phyloP scores from a whole-genome alignment of 78 protist genomes.

The Dictyostelium firmibasis region DNA sequence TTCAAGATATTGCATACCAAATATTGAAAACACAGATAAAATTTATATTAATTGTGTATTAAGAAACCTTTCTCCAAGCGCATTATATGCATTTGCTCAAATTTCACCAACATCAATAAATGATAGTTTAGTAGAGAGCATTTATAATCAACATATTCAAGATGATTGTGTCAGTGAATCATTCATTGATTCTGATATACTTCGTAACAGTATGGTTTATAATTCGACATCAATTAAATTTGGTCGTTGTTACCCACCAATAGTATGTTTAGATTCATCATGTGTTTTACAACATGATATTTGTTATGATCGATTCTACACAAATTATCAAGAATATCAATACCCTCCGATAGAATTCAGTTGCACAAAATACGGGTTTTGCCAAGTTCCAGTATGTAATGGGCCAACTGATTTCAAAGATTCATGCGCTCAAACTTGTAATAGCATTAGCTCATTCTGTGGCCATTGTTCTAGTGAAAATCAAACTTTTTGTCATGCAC shows the following conservation, averaged over 20 bases:
- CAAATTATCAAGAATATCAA: background rate
- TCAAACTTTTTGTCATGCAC: background rate
- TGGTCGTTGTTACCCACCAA: background rate
- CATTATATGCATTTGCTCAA: background rate
- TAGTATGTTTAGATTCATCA: slow-evolving; percentile 21
- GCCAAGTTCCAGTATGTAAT: background rate
- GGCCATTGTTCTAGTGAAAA: slow-evolving; percentile 39
- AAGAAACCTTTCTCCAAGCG: background rate
- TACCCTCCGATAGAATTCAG: background rate
- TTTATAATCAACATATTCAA: background rate
- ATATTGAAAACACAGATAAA: background rate
- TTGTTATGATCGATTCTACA: slow-evolving; percentile 26
- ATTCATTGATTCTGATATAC: background rate
- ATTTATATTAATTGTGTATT: slow-evolving; percentile 39
- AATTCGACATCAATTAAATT: background rate
- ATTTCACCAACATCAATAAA: background rate
- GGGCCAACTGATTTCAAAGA: too few species aligned
- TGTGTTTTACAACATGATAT: slow-evolving; percentile 39
- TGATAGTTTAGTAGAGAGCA: background rate
- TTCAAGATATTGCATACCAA: background rate
- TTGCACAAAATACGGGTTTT: background rate
- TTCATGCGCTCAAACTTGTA: background rate
- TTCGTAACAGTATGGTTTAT: background rate
- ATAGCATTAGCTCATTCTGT: background rate
- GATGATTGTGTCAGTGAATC: slow-evolving; percentile 47